A percentile compares a stretch with the other conserved stretches of the same genome.
Conservation (phyloP, 257 asterid species). For the Eucommia ulmoides region DNA sequence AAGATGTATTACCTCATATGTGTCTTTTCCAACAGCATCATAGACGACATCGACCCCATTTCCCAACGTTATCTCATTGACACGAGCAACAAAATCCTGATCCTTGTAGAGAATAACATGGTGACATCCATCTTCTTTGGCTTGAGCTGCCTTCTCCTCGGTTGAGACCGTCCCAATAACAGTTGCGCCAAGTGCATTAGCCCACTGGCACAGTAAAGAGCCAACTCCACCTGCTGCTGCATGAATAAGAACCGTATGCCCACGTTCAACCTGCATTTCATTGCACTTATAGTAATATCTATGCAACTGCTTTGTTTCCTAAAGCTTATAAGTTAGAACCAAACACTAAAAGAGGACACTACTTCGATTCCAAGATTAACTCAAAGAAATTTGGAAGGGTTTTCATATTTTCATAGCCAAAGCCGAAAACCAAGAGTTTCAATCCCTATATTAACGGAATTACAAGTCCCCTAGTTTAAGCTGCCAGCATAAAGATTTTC, state of each 20-base stretch:
- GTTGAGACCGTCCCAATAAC: conserved; percentile 94
- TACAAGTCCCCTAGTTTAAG: no score
- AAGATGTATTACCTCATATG: conserved; percentile 82
- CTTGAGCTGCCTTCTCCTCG: conserved; percentile 81
- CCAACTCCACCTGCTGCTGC: conserved; percentile 99
- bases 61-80: conserved; percentile 82
- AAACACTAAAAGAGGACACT: no score
- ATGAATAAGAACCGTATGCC: conserved; percentile 80
- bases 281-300: no score
- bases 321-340: no score
- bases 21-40: conserved; percentile 97
- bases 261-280: conserved; percentile 85
- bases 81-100: conserved; percentile 71
- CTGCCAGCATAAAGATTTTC: no score
- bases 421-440: no score
- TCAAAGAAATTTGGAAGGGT: no score
- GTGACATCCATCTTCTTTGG: conserved; percentile 87
- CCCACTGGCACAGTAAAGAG: conserved; percentile 95
- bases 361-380: no score
- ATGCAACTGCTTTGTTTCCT: no score
- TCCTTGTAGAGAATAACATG: conserved; percentile 71
- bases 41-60: conserved; percentile 93
- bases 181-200: conserved; percentile 80
- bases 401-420: neutral
- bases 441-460: no score